phyloP scores from a whole-genome alignment of 1,284 basidiomycete species.

The Sporisorium graminicola region DNA sequence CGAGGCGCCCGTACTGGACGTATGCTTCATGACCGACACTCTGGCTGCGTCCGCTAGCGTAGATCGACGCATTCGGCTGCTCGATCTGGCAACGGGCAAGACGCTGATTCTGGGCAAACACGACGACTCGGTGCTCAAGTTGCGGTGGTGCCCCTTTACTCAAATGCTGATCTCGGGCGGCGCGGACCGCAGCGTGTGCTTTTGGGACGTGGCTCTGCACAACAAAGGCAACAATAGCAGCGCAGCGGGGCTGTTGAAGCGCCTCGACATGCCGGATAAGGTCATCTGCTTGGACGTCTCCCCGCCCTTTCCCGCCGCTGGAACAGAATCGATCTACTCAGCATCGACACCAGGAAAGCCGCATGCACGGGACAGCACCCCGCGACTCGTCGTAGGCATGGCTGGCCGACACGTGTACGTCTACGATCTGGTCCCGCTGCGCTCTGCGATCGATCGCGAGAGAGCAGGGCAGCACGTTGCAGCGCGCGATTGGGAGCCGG shows the following conservation, averaged over 20 bases:
- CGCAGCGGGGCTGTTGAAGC: slow-evolving; percentile 29
- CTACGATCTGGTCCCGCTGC: slow-evolving; percentile 55
- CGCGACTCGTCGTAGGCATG: slow-evolving; percentile 63
- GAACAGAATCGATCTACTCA: not conserved
- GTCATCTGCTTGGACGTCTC: slow-evolving; percentile 65
- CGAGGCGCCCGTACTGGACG: slow-evolving; percentile 66
- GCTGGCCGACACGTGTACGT: slow-evolving; percentile 55
- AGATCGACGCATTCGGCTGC: slow-evolving; percentile 62
- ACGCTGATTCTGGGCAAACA: slow-evolving; percentile 64
- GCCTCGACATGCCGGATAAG: slow-evolving; percentile 58
- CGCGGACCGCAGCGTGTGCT: slow-evolving; percentile 53
- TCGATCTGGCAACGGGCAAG: slow-evolving; percentile 57
- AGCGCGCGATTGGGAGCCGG: slow-evolving; percentile 52
- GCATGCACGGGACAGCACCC: slow-evolving; percentile 27
- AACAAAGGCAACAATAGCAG: not conserved
- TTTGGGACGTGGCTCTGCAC: slow-evolving; percentile 51
- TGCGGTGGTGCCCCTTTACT: slow-evolving; percentile 53
- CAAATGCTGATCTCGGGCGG: slow-evolving; percentile 49
- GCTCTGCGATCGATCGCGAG: slow-evolving; percentile 30
- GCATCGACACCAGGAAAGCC: slow-evolving; percentile 10
- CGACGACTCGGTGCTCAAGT: slow-evolving; percentile 47
- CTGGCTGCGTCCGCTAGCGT: slow-evolving; percentile 61
- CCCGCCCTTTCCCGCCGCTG: slow-evolving; percentile 18
- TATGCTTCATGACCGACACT: slow-evolving; percentile 56
- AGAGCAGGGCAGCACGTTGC: slow-evolving; percentile 21